Evolutionary conservation across 2,329 filamentous ascomycete species (phyloP), one percentile per base, ranked within the genome.

Genomic region (Fusarium chaquense): DNA sequence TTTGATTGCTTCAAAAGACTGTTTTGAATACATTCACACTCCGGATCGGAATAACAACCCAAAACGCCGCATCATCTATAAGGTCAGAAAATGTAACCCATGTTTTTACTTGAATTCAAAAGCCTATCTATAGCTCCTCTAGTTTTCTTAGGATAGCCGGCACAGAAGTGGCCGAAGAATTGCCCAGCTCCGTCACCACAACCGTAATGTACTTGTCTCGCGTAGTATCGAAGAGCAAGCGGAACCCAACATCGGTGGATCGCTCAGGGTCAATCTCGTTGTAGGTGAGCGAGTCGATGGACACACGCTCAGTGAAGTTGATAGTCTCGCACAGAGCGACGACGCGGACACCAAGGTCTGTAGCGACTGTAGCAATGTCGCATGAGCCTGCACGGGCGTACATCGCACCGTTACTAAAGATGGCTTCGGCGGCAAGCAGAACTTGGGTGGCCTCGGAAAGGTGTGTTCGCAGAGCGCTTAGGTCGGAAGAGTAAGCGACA

Each of bases 351-450:
- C 91, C 90, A 22, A 89, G 85, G 59, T 92, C 89, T 53, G 90
- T 89, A 8, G 94, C 95, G 43, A 91, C 89, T 83, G 96, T 91
- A 20, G 95, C 94, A 12, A 98, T 87, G 62, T 96, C 88, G 26
- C 93, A 93, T 5, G 94, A 97, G 65, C 96, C 96, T 12, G 93
- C 89, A 22, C 94, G 89, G 6, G 92, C 95, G 80, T 97, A 97
- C 73, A 99, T 86, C 35, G 93, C 88, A 10, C 96, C 96, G 79
- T 98, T 98, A 72, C 93, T 94, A 82, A 97, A 96, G 89, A 99
- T 96, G 40, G 93, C 93, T 78, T 98, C 94, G 6, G 94, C 94
- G 15, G 94, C 94, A 2, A 98, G 93, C 5, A 99, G 84, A 53
- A 98, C 87, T 12, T 96, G 90, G 9, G 90, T 92, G 3, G 85